Evolutionary conservation across 768 basidiomycete genomes (phyloP), one percentile per base, ranked within the genome.

Genomic region (Leccinellum rugosiceps): DNA sequence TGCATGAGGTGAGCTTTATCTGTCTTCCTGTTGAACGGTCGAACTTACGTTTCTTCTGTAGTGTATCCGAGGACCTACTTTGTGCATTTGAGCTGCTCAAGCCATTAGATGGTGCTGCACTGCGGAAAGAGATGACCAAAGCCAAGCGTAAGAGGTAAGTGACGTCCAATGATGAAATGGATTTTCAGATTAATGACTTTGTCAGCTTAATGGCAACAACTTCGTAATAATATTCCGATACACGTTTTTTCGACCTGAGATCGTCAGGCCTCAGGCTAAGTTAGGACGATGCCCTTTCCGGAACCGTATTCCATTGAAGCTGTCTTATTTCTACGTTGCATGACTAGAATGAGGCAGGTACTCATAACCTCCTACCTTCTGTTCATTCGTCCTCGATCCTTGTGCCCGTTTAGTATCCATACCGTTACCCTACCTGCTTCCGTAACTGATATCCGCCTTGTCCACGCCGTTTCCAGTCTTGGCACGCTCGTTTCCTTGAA

Each of bases 71-170:
- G 74, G 97, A 99, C 72, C 76, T 99, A 50, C 78, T 99, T 25
- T 99, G 97, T 67, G 95, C 97, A 10, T 99, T 99, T 68, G 97
- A 99, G 74, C 78, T 98, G 52, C 83, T 99, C 58, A 98, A 98
- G 73, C 95, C 95, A 17, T 79, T 98, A 64, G 94, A 98, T 67
- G 92, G 92, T 8, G 89, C 94, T 25, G 95, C 94, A 28, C 76
- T 98, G 63, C 89, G 94, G 64, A 98, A 98, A 74, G 95, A 98
- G 74, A 97, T 98, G 94, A 95, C 92, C 43, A 97, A 97, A 76
- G 92, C 92, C 52, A 97, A 96, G 76, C 90, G 95, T 81, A 97
- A 97, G 82, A 96, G 93, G 93, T 91, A 59, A 61, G 65, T 23
- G 26, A 25, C 2, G 3, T 15, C 31, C 14, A 26, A 17, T 50